Evolutionary conservation across 1,284 basidiomycete species (phyloP), one percentile per base, ranked within the genome.

Genomic region (Pseudozyma pruni): DNA sequence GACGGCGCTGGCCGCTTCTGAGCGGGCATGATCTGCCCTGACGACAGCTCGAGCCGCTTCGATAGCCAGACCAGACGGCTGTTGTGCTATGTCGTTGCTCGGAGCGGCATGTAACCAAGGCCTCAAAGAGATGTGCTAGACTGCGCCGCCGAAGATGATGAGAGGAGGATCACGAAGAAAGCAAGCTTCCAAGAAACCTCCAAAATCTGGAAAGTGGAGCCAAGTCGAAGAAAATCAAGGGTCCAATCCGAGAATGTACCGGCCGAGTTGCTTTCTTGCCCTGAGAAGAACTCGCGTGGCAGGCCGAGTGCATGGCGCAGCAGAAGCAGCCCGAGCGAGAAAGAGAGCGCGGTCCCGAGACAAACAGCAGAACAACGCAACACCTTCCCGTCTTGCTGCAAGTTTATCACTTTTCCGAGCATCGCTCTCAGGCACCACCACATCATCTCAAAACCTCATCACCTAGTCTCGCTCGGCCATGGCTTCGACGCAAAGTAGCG

Each of bases 401-500:
- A n/a, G n/a, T n/a, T n/a, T n/a, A n/a, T n/a, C n/a, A n/a, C n/a
- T n/a, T n/a, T n/a, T n/a, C 33, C 8, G 32, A 14, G 5, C 46
- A n/a, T 29, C 6, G 27, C 27, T 29, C 6, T 11, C 27, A 29
- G n/a, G 7, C 27, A 29, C 27, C 11, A 29, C 27, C 27, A 29
- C 27, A 6, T 29, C 27, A 29, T 11, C 27, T n/a, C n/a, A n/a
- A n/a, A n/a, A n/a, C n/a, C n/a, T n/a, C n/a, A n/a, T n/a, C n/a
- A n/a, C n/a, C n/a, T n/a, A n/a, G n/a, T 29, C 27, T 29, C 27
- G 27, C 11, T 29, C 27, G n/a, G n/a, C n/a, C 52, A 64, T 70
- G 60, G 57, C 60, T 3, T 60, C 67, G 20, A 43, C 61, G 44
- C 63, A 60, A 29, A 45, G 37, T n/a, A 50, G 62, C 38, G 62